These are phyloP conservation scores for Colletotrichum godetiae DNA, from an alignment of 2,329 filamentous ascomycete species.

Conservation along the genomic window DNA sequence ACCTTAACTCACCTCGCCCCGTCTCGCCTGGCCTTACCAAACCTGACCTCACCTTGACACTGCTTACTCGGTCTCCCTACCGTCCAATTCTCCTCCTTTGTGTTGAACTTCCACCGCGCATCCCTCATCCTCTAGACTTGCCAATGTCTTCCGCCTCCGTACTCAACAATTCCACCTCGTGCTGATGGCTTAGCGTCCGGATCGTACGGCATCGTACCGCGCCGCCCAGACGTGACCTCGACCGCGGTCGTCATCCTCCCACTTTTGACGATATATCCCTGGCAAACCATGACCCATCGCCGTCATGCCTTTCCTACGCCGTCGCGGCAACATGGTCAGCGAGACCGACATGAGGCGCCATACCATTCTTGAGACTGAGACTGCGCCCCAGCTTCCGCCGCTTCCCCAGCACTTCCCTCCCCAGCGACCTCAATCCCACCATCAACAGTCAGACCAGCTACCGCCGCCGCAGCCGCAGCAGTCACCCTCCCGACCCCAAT, in stretches of 20 bases:
- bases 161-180: constrained; percentile 1
- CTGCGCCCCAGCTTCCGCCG: constrained; percentile 41
- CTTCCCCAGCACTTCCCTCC: constrained; percentile 35
- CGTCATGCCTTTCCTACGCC: constrained; percentile 71
- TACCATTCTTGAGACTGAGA: constrained; percentile 50
- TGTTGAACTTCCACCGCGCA: neutral
- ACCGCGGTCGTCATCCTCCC: constrained; percentile 27
- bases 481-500: constrained; percentile 1
- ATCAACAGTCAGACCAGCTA: neutral
- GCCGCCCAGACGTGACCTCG: constrained; percentile 1
- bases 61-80: constrained; percentile 8
- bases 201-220: constrained; percentile 24
- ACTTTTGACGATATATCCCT: constrained; percentile 27
- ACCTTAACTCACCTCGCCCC: constrained; percentile 19
- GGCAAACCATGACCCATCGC: constrained; percentile 50
- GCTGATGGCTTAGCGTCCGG: constrained; percentile 33
- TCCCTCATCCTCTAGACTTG: neutral
- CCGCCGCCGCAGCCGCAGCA: neutral
- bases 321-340: constrained; percentile 69
- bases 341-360: constrained; percentile 69
- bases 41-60: neutral
- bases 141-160: constrained; percentile 14
- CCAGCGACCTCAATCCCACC: constrained; percentile 17
- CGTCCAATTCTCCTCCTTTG: neutral
- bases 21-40: neutral